phyloP scores from a whole-genome alignment of 176 grass and related monocot genomes.

The Ampelocalamus luodianensis region DNA sequence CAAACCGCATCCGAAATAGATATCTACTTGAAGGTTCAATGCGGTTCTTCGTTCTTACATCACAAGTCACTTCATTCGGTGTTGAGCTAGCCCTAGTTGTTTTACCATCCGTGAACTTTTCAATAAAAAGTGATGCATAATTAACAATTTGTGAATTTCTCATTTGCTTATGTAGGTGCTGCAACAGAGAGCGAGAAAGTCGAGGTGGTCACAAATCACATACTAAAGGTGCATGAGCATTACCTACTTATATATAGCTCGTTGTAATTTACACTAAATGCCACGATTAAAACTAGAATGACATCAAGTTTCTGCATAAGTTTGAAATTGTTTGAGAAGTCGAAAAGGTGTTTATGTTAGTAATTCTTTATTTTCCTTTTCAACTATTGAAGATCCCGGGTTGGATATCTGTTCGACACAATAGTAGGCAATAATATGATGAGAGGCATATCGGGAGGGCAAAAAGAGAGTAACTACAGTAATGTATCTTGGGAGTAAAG shows the following conservation, averaged over 20 bases:
- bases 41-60: background rate
- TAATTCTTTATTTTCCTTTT: constrained; percentile 21
- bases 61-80: background rate
- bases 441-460: constrained; percentile 84
- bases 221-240: constrained; percentile 63
- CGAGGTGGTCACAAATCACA: constrained; percentile 78
- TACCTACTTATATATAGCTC: background rate
- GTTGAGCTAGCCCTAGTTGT: background rate
- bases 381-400: constrained; percentile 56
- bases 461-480: constrained; percentile 96
- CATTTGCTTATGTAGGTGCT: constrained; percentile 48
- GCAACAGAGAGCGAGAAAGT: constrained; percentile 74
- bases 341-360: background rate
- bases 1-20: constrained; percentile 80
- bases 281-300: background rate
- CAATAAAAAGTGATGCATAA: constrained; percentile 1
- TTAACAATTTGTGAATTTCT: background rate
- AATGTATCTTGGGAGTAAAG: constrained; percentile 28
- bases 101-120: background rate
- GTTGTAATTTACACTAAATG: background rate
- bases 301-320: background rate
- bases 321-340: background rate
- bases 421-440: constrained; percentile 79
- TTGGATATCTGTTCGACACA: constrained; percentile 82
- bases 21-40: constrained; percentile 78